A percentile compares a stretch with the other conserved stretches of the same genome.
phyloP scores from a whole-genome alignment of 2,329 filamentous ascomycete genomes.

The Fusarium anguioides region DNA sequence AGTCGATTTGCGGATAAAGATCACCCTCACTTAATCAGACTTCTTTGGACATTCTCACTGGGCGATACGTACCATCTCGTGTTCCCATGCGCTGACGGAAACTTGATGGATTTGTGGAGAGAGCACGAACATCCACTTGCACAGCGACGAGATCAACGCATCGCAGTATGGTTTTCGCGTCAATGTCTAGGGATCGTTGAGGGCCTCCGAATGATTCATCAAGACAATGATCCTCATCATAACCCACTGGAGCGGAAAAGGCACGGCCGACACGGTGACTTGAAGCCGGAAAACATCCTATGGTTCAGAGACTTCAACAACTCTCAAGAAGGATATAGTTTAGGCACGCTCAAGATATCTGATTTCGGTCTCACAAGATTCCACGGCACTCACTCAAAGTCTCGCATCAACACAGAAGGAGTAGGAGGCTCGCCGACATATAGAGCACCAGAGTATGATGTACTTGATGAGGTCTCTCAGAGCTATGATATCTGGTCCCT shows the following conservation, averaged over 20 bases:
- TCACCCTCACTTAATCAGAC: constrained; percentile 9
- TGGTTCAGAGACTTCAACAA: background rate
- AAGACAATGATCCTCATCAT: background rate
- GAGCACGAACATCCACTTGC: background rate
- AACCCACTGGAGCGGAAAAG: background rate
- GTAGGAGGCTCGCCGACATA: background rate
- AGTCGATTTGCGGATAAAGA: background rate
- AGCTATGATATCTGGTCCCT: constrained; percentile 22
- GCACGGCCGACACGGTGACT: constrained; percentile 6
- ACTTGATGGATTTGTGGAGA: constrained; percentile 13
- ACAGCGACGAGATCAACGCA: rapidly evolving
- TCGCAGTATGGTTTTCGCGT: background rate
- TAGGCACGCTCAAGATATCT: constrained; percentile 4
- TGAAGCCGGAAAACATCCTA: constrained; percentile 21
- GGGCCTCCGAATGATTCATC: background rate
- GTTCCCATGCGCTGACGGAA: constrained; percentile 13
- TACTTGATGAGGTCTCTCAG: background rate
- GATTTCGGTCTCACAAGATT: constrained; percentile 18
- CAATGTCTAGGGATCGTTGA: constrained; percentile 8
- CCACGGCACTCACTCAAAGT: background rate
- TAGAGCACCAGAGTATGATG: constrained; percentile 11
- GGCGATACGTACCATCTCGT: constrained; percentile 2
- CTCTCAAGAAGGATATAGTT: background rate
- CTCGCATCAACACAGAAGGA: background rate
- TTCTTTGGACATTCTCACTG: constrained; percentile 7